Evolutionary conservation across 495 filamentous ascomycete species (phyloP).

Genomic region (Parachaetomium inaequale): DNA sequence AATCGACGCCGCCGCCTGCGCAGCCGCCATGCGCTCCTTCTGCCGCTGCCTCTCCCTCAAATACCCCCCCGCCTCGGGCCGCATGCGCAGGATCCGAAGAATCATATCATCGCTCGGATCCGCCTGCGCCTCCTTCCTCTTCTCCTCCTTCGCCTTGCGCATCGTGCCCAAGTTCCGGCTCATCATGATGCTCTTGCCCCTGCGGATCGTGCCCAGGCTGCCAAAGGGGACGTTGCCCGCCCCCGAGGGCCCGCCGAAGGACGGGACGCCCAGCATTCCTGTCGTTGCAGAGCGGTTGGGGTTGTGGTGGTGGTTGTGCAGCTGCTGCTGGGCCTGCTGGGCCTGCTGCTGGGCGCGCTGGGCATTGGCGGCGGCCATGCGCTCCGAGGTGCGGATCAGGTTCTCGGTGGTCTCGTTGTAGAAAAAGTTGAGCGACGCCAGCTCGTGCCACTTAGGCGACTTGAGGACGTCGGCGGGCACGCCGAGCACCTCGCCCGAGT

Average conservation of each 20-base stretch:
- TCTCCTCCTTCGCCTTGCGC: slow-evolving; percentile 91
- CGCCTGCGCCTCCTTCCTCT: slow-evolving; percentile 89
- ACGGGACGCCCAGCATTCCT: neutral
- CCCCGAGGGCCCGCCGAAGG: neutral
- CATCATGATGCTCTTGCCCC: slow-evolving; percentile 93
- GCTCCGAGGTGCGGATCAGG: slow-evolving; percentile 86
- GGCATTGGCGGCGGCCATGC: slow-evolving; percentile 89
- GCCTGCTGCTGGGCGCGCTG: slow-evolving; percentile 65
- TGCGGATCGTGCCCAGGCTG: slow-evolving; percentile 67
- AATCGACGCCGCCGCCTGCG: slow-evolving; percentile 89
- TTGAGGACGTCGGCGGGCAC: slow-evolving; percentile 88
- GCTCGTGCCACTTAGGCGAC: slow-evolving; percentile 96
- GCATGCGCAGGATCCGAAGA: slow-evolving; percentile 89
- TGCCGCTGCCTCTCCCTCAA: slow-evolving; percentile 87
- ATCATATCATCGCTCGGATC: slow-evolving; percentile 99
- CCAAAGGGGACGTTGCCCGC: slow-evolving; percentile 48
- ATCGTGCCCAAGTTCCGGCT: slow-evolving; percentile 94
- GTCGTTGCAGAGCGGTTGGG: slow-evolving; percentile 42
- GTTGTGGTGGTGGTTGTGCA: slow-evolving; percentile 61
- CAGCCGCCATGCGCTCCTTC: slow-evolving; percentile 86
- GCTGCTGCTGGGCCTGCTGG: slow-evolving; percentile 29
- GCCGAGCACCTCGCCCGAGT: slow-evolving; percentile 80
- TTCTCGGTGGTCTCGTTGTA: slow-evolving; percentile 92
- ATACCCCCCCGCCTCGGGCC: slow-evolving; percentile 88
- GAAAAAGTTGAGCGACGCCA: slow-evolving; percentile 94